Evolutionary conservation across 306 rosid genomes (phyloP), one percentile per base, ranked within the genome.

Genomic region (Cucumis melo): DNA sequence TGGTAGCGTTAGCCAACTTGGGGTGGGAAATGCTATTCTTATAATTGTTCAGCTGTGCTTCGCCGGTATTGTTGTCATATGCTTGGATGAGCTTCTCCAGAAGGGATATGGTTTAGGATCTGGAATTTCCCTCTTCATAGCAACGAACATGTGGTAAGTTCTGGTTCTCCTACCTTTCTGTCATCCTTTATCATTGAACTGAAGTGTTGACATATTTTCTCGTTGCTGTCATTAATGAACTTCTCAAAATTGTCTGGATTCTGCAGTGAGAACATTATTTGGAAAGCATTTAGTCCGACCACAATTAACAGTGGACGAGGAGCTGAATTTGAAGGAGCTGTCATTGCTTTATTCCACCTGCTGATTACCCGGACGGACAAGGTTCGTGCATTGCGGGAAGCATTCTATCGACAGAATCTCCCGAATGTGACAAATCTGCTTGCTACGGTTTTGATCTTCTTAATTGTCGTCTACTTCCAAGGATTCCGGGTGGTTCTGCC

Each of bases 31-130:
- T 86, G 97, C 97, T 8, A 86, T 94, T 79, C 96, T 94, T 75
- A 91, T 94, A 70, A 91, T 94, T 76, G 59, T 90, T 68, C 98
- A 91, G 87, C 96, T 94, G 59, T 94, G 92, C 85, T 94, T 94
- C 82, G 93, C 94, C 1, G 98, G 98, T 61, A 90, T 94, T 64
- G 92, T 94, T 81, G 98, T 94, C 73, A 94, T 94, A 64, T 94
- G 97, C 76, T 89, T 94, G 70, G 98, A 94, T 74, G 97, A 94
- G 77, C 98, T 94, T 76, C 97, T 94, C 79, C 97, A 94, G 86
- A 94, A 94, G 80, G 98, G 98, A 89, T 94, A 94, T 84, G 98
- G 97, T 83, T 88, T 94, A 41, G 98, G 98, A 75, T 94, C 96
- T 76, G 96, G 97, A 84, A 94, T 94, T 87, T 94, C 98, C 73